phyloP scores from a whole-genome alignment of 2,329 filamentous ascomycete species.

The Chlorencoelia australis region DNA sequence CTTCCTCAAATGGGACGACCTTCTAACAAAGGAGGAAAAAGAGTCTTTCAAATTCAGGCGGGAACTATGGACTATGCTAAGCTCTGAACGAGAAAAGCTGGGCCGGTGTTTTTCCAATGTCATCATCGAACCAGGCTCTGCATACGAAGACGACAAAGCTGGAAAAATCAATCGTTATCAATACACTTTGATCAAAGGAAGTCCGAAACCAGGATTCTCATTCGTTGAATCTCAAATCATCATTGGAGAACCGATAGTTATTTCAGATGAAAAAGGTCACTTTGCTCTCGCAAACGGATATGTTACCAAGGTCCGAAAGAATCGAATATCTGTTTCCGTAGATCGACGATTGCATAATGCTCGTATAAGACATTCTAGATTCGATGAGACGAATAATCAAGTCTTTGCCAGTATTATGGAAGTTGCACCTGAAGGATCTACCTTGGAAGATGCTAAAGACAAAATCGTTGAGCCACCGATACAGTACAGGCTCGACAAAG shows the following conservation, averaged over 20 bases:
- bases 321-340: constrained; percentile 76
- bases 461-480: constrained; percentile 45
- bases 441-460: constrained; percentile 40
- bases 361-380: constrained; percentile 63
- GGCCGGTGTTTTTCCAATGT: constrained; percentile 87
- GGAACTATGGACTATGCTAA: constrained; percentile 95
- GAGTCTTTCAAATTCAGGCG: constrained; percentile 78
- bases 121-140: constrained; percentile 69
- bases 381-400: constrained; percentile 70
- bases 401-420: constrained; percentile 90
- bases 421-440: constrained; percentile 48
- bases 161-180: constrained; percentile 85
- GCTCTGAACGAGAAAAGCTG: constrained; percentile 74
- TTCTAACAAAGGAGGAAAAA: constrained; percentile 90
- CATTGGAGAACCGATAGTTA: constrained; percentile 85
- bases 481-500: constrained; percentile 84
- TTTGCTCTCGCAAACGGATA: constrained; percentile 92
- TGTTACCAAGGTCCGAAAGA: constrained; percentile 65
- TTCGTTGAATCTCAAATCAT: constrained; percentile 86
- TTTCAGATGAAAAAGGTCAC: constrained; percentile 90
- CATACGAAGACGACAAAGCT: constrained; percentile 55
- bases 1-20: constrained; percentile 87
- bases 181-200: constrained; percentile 74
- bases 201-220: constrained; percentile 53
- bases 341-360: constrained; percentile 85